These are phyloP conservation scores for Erysimum cheiri DNA, from an alignment of 441 rosid genomes.

Conservation along the genomic window DNA sequence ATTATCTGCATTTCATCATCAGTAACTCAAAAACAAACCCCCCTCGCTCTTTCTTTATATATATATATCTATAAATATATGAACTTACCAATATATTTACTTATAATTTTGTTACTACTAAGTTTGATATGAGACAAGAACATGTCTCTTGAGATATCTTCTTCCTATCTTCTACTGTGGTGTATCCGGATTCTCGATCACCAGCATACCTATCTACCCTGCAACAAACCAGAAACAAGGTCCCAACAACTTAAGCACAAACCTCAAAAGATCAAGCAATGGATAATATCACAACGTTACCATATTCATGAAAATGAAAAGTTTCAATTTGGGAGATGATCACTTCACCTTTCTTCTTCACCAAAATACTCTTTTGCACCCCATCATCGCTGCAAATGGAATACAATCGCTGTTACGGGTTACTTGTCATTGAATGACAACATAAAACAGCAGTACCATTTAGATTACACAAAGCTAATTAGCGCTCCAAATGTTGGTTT, in stretches of 20 bases:
- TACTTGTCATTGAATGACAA: background rate
- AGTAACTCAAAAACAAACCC: slow-evolving; percentile 33
- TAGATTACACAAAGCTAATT: background rate
- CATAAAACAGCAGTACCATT: background rate
- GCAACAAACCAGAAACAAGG: slow-evolving; percentile 42
- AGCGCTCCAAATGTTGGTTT: background rate
- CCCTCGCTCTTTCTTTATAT: background rate
- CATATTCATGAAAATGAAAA: slow-evolving; percentile 11
- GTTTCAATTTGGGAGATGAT: slow-evolving; percentile 3
- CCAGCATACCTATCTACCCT: slow-evolving; percentile 43
- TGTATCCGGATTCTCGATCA: slow-evolving; percentile 32
- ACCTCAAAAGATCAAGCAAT: slow-evolving; percentile 10
- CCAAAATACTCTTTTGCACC: slow-evolving; percentile 16
- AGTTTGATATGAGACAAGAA: slow-evolving; percentile 37
- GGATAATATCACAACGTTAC: background rate
- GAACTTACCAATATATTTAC: slow-evolving; percentile 41
- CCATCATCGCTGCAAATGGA: slow-evolving; percentile 40
- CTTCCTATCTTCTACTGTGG: slow-evolving; percentile 41
- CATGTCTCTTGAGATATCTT: slow-evolving; percentile 25
- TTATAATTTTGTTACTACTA: slow-evolving; percentile 26
- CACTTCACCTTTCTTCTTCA: slow-evolving; percentile 27
- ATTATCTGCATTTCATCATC: slow-evolving; percentile 25
- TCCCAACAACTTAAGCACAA: slow-evolving; percentile 27
- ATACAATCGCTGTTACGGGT: slow-evolving; percentile 5
- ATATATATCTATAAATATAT: slow-evolving; percentile 7